Evolutionary conservation across 176 grass and related monocot species (phyloP), one percentile per base, ranked within the genome.

Genomic region (Phoenix dactylifera): DNA sequence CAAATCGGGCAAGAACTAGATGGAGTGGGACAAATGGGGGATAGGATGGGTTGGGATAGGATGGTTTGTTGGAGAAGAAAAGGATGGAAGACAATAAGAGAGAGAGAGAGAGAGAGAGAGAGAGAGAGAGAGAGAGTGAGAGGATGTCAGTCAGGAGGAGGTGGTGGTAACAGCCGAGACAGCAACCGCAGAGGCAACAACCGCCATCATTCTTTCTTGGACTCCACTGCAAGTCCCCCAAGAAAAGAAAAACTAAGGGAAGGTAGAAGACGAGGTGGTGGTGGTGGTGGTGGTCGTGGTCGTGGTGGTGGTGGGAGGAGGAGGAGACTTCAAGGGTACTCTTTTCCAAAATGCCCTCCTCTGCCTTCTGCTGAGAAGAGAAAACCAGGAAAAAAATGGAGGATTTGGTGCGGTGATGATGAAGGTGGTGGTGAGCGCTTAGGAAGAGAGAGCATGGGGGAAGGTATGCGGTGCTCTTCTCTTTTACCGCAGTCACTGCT

Each of bases 181-280:
- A 73, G 54, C 50, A 85, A 81, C 77, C 64, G 74, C 57, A 72
- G 52, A 24, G 28, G 23, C 25, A 60, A 60, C 58, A 60, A 60
- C 58, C 30, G 16, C 32, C 69, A 95, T 89, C 66, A 95, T 89
- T 67, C 12, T 89, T 88, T 72, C 85, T 89, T 95, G 74, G 89
- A 66, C 85, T 85, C 29, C 62, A 95, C 89, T 88, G 71, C 78
- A 89, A 82, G 80, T 24, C 22, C 54, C 25, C 28, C 23, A 39
- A 68, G 32, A 49, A 10, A 65, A 24, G 63, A 17, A 63, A 49
- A 63, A 3, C n/a, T 57, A 77, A 65, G 62, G 18, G 62, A 63
- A 55, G 71, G 19, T 65, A 54, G 80, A 51, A 73, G 70, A 80
- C 64, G 69, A 57, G 70, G 79, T 71, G 62, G 67, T 57, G 82